phyloP scores from a whole-genome alignment of 2,329 filamentous ascomycete genomes.

The Massarina eburnea region DNA sequence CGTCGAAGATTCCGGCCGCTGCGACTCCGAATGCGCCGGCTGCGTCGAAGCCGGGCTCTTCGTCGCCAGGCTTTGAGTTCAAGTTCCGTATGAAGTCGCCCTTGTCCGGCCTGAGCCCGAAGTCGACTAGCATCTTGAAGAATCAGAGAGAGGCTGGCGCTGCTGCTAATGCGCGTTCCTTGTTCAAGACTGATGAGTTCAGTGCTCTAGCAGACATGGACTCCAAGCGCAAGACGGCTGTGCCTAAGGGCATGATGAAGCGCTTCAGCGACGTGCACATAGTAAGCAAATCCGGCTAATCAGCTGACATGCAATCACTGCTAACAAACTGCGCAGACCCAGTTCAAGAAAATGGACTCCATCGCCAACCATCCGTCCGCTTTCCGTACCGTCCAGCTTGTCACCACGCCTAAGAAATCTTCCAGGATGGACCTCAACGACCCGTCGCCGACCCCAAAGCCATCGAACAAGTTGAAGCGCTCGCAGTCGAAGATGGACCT shows the following conservation, averaged over 20 bases:
- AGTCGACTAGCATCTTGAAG: constrained; percentile 60
- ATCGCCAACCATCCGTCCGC: constrained; percentile 84
- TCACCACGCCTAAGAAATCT: constrained; percentile 31
- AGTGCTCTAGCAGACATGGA: constrained; percentile 43
- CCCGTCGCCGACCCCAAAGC: constrained; percentile 36
- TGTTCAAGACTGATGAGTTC: constrained; percentile 39
- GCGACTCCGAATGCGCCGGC: constrained; percentile 20
- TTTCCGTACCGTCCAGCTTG: constrained; percentile 64
- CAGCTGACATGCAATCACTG: not conserved
- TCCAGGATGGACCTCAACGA: constrained; percentile 53
- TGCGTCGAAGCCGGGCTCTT: constrained; percentile 29
- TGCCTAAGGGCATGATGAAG: constrained; percentile 73
- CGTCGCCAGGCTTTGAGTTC: constrained; percentile 58
- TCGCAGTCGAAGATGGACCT: constrained; percentile 63
- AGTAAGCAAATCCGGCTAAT: constrained; percentile 23
- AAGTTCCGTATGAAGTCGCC: constrained; percentile 64
- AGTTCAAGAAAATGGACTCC: constrained; percentile 98
- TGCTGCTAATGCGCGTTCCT: constrained; percentile 42
- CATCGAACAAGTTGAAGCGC: constrained; percentile 53
- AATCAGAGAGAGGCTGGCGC: constrained; percentile 66
- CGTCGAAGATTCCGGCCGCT: constrained; percentile 55
- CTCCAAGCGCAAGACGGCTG: constrained; percentile 70
- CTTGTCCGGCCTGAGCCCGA: constrained; percentile 60
- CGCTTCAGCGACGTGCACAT: constrained; percentile 86
- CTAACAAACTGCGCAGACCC: constrained; percentile 44